These are phyloP conservation scores for Lachancea cidri DNA, from an alignment of 805 yeast genomes.

Conservation along the genomic window DNA sequence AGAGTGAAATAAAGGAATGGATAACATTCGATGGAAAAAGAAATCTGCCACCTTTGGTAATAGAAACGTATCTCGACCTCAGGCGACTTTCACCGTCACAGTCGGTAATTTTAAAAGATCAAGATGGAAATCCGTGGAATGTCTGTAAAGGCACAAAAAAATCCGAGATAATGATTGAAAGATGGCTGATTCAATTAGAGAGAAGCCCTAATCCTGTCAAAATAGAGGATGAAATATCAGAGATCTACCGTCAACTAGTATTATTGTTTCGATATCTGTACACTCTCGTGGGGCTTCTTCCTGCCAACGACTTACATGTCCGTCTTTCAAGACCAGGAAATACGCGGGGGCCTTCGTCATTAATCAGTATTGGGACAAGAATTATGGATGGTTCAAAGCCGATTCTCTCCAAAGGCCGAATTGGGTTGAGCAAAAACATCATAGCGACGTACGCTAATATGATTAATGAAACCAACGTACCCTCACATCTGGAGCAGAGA, in stretches of 20 bases:
- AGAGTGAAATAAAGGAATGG: slow-evolving; percentile 49
- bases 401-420: slow-evolving; percentile 73
- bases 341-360: slow-evolving; percentile 27
- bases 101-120: slow-evolving; percentile 53
- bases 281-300: slow-evolving; percentile 62
- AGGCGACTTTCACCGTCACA: slow-evolving; percentile 52
- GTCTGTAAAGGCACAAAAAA: slow-evolving; percentile 59
- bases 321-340: slow-evolving; percentile 37
- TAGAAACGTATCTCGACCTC: slow-evolving; percentile 77
- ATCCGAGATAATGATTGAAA: slow-evolving; percentile 83
- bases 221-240: slow-evolving; percentile 11
- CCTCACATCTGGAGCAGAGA: slow-evolving; percentile 55
- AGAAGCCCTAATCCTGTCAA: slow-evolving; percentile 12
- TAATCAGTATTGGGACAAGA: slow-evolving; percentile 50
- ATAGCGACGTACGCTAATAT: slow-evolving; percentile 35
- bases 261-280: slow-evolving; percentile 69
- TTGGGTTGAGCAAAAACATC: slow-evolving; percentile 72
- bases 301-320: slow-evolving; percentile 57
- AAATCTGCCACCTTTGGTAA: slow-evolving; percentile 70
- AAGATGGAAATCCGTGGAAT: slow-evolving; percentile 47
- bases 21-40: slow-evolving; percentile 46
- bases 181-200: slow-evolving; percentile 88
- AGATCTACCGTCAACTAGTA: slow-evolving; percentile 68
- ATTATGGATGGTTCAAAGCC: slow-evolving; percentile 73
- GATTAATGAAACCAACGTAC: slow-evolving; percentile 33